Base-by-base conservation (phyloP, 768 basidiomycete genomes). In the Sistotremastrum suecicum region DNA sequence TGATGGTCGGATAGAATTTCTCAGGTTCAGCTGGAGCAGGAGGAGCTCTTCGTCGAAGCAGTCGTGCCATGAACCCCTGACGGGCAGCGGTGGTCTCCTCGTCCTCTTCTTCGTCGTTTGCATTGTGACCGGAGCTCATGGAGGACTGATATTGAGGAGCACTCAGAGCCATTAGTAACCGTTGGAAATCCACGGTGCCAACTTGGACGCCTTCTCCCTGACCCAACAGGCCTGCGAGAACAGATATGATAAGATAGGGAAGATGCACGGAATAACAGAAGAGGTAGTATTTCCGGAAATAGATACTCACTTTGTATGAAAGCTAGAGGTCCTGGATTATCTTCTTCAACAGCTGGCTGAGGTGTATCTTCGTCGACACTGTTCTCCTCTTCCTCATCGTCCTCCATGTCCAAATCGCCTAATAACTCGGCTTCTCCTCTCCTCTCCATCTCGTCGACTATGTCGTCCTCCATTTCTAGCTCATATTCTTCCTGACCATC, bases 1-100 rank as follows among this genome's bases (percentile, higher is more conserved):
- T 74, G 28, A 71, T 66, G 39, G 62, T 50, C 32, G 60, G 56
- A 47, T 60, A 68, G 65, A 64, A 70, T 8, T 49, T 54, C 33
- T 34, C 42, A 42, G 51, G 57, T 40, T 59, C 57, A 50, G 54
- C 20, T 1, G 20, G 20, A 20, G 20, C 34, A 3, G 31, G 47
- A n/a, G n/a, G 49, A n/a, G 29, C 43, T 32, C 40, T 36, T 30
- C 39, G 29, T 34, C 41, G 32, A 39, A 30, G 8, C 39, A 39
- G 39, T 44, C 29, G 20, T 20, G 20, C 20, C 20, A 31, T 38
- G 12, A 45, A 28, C 9, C 44, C n/a, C 31, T 38, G 12, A 37
- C 28, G 32, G 39, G 6, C 20, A 20, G 20, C 20, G 20, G 20
- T 20, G 20, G 20, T 20, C 20, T 60, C 55, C 4, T 64, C 63